Base-by-base conservation (phyloP, 2,329 filamentous ascomycete species). In the Phaeophleospora eucalypticola region DNA sequence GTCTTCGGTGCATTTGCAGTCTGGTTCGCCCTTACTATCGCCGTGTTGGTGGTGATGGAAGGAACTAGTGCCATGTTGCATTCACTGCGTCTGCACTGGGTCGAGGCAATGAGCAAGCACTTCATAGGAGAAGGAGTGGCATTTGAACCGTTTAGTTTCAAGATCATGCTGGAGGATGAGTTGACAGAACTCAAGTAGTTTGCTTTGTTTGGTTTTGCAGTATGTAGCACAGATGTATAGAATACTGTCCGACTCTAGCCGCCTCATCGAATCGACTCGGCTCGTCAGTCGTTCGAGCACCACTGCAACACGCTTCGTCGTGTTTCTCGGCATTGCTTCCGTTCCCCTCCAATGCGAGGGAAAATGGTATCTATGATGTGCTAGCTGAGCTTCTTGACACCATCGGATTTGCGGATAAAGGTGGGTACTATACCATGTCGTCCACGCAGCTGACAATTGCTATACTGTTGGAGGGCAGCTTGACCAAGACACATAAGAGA, bases 71-170 rank as follows among this genome's bases (percentile, higher is more conserved):
- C 90, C 61, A 96, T 96, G 90, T 77, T 95, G 72, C 89, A 95
- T 73, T 88, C 84, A 51, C 79, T 96, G 59, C 81, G 90, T 76
- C 74, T 96, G 64, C 90, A 95, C 60, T 96, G 90, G 90, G 90
- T 96, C 53, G 91, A 96, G 71, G 91, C 90, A 15, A 96, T 96
- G 82, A 94, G 88, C 72, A 95, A 95, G 75, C 91, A 95, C 75
- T 94, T 94, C 69, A 84, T 95, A 66, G 93, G 93, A 63, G 86
- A 87, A 49, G 90, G 90, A 51, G 63, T 71, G 69, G 78, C 89
- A 1, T 96, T 96, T 69, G 77, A 84, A 63, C 90, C 90, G 3
- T 95, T 96, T 67, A 93, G 86, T 54, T 96, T 96, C 69, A 82
- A 84, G 71, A 76, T 80, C 29, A 72, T 95, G 65, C 71, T 96